phyloP scores from a whole-genome alignment of 805 yeast genomes.

The Grigorovia transvaalensis region DNA sequence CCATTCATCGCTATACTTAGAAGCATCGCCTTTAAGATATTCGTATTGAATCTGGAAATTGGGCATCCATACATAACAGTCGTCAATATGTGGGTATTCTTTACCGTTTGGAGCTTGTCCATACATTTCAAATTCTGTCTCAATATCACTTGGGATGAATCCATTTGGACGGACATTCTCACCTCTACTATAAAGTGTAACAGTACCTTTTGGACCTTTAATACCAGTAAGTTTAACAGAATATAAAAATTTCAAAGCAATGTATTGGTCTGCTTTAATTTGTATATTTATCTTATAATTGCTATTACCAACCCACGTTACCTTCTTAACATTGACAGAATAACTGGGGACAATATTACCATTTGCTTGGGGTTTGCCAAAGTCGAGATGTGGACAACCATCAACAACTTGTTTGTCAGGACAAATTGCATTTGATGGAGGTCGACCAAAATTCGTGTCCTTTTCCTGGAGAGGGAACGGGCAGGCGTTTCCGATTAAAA shows the following conservation, averaged over 20 bases:
- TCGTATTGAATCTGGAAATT: conserved; percentile 14
- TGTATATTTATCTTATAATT: conserved; percentile 12
- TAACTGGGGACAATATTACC: conserved; percentile 7
- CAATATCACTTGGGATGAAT: conserved; percentile 13
- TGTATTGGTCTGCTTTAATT: conserved; percentile 8
- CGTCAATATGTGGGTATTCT: neutral
- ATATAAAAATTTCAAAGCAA: conserved; percentile 10
- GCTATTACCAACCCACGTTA: conserved; percentile 5
- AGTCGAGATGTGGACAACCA: conserved; percentile 14
- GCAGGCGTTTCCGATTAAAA: too few species aligned
- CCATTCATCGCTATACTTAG: conserved; percentile 5
- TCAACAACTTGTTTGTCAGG: neutral
- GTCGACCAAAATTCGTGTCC: too few species aligned
- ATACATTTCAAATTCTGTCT: conserved; percentile 11
- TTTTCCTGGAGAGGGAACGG: too few species aligned
- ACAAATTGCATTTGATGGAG: too few species aligned
- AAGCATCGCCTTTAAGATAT: conserved; percentile 5
- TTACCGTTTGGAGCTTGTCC: neutral
- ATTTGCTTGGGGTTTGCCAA: conserved; percentile 4
- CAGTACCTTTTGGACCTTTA: conserved; percentile 9
- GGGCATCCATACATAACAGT: conserved; percentile 13
- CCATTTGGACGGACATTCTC: conserved; percentile 1
- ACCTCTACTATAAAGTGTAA: conserved; percentile 10
- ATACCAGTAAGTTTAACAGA: conserved; percentile 11
- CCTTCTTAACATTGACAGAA: conserved; percentile 6